Conservation (phyloP, 169 alveolate genomes). For the Perkinsus chesapeaki region DNA sequence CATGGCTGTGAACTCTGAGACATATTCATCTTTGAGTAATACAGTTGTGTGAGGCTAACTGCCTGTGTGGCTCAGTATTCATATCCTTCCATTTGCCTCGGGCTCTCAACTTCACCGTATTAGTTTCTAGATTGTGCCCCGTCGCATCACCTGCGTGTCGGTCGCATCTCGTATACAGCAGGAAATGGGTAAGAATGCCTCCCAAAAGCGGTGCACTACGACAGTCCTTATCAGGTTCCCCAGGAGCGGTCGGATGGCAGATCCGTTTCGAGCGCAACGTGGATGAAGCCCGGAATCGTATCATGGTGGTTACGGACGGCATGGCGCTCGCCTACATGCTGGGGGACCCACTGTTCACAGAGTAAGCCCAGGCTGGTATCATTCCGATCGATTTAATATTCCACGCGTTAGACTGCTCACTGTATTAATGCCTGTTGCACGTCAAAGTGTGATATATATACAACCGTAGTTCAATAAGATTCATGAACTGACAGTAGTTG, state of each 20-base stretch:
- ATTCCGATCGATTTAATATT: no score
- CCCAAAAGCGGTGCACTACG: neutral
- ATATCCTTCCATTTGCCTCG: no score
- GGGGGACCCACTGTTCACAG: constrained; percentile 59
- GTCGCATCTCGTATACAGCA: constrained; percentile 12
- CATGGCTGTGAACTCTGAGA: no score
- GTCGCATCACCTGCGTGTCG: constrained; percentile 27
- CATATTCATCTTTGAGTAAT: no score
- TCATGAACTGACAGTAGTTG: no score
- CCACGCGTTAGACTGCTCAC: no score
- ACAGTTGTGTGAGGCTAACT: no score
- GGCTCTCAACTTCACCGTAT: no score
- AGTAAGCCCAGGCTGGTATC: constrained; percentile 16
- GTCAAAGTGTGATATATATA: no score
- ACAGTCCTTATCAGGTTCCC: neutral
- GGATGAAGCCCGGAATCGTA: constrained; percentile 5
- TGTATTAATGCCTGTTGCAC: no score
- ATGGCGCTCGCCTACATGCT: constrained; percentile 47
- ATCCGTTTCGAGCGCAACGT: neutral
- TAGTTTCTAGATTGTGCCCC: neutral
- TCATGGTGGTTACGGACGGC: constrained; percentile 71
- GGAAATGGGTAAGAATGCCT: neutral
- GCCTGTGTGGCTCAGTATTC: no score
- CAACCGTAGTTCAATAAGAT: no score
- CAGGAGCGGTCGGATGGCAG: neutral